Evolutionary conservation across 345 rosid species (phyloP), one percentile per base, ranked within the genome.

Genomic region (Pugionium dolabratum): DNA sequence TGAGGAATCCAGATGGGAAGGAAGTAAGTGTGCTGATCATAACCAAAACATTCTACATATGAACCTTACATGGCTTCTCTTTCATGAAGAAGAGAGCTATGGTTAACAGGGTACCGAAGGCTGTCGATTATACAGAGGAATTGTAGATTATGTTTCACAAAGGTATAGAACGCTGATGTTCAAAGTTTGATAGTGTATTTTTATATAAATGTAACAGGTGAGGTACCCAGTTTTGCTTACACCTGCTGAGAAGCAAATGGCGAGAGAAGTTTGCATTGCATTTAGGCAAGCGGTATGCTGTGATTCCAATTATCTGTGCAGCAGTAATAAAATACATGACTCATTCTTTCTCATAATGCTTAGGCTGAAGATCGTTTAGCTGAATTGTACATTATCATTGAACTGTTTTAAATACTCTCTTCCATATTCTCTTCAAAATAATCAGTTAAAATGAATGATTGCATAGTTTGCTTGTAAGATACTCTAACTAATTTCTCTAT

Each of bases 221-320:
- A 82, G 96, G 71, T 91, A 91, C 83, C 97, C 94, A 4, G 93
- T 87, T 59, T 80, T 91, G 59, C 76, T 95, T 69, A 89, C 95
- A 70, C 96, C 97, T 67, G 86, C 86, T 53, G 99, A 94, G 82
- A 94, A 94, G 84, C 96, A 94, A 80, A 94, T 94, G 97, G 92
- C 99, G 7, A 84, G 99, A 77, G 99, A 88, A 65, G 97, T 94
- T 76, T 86, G 96, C 84, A 78, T 85, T 33, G 97, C 99, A 39
- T 94, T 94, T 82, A 83, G 99, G 77, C 99, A 94, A 80, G 88
- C 81, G 84, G 99, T 94, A 82, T 69, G 95, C 73, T 66, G 7
- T 33, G 48, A 37, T 51, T 43, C 32, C 42, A 51, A 5, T 57
- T 47, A 49, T 54, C 39, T 57, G 6, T 46, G 4, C 3, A 28